Evolutionary conservation across 2,329 filamentous ascomycete genomes (phyloP).

Genomic region (Sclerotinia subarctica): DNA sequence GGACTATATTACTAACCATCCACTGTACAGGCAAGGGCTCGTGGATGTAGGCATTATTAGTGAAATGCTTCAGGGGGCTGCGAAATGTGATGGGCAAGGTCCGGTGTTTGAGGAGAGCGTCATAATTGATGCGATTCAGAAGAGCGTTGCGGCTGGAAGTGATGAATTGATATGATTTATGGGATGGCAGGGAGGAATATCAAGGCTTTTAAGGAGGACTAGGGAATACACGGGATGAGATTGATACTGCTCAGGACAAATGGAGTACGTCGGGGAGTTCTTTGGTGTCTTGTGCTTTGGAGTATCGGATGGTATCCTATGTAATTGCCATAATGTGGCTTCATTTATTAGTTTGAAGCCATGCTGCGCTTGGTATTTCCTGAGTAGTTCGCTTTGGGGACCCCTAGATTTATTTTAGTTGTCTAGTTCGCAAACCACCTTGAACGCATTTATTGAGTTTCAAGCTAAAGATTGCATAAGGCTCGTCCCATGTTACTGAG

Average conservation of each 20-base stretch:
- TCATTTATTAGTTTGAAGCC: not conserved
- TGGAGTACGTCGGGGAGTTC: constrained; percentile 12
- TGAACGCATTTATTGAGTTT: not conserved
- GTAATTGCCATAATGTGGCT: not conserved
- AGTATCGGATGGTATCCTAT: not conserved
- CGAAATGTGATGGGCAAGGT: constrained; percentile 81
- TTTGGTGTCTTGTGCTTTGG: not conserved
- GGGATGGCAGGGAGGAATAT: constrained; percentile 5
- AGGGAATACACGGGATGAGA: constrained; percentile 9
- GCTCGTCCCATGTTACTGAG: not conserved
- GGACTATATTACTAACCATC: constrained; percentile 83
- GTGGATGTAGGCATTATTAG: constrained; percentile 81
- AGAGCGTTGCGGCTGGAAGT: constrained; percentile 71
- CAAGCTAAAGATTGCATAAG: not conserved
- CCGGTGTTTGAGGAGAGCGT: constrained; percentile 81
- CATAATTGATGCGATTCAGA: constrained; percentile 71
- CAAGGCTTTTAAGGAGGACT: constrained; percentile 15
- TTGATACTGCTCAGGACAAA: not conserved
- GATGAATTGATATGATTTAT: constrained; percentile 67
- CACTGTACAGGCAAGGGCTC: constrained; percentile 70
- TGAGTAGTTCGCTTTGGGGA: not conserved
- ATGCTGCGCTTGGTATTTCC: not conserved
- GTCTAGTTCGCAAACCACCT: not conserved
- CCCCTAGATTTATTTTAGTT: not conserved
- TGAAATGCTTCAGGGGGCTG: constrained; percentile 69